Conservation (phyloP, 192 early-diverging fungal species). For the Phycomyces blakesleeanus region DNA sequence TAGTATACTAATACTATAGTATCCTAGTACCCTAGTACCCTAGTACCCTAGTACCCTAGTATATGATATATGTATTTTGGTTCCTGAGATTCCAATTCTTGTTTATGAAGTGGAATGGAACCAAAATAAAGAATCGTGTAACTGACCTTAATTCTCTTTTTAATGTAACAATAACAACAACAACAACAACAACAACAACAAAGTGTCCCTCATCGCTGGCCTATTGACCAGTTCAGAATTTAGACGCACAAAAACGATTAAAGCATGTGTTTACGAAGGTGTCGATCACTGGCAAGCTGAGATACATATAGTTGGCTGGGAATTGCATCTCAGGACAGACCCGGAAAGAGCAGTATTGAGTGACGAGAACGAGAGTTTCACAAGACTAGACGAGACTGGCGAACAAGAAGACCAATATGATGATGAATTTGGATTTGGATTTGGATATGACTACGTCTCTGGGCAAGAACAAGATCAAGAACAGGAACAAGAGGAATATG, state of each 20-base stretch:
- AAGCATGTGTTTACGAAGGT: background rate
- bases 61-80: too few relatives aligned
- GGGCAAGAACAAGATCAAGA: too few relatives aligned
- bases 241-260: background rate
- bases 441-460: too few relatives aligned
- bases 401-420: too few relatives aligned
- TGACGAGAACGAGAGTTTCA: background rate
- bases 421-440: too few relatives aligned
- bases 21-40: too few relatives aligned
- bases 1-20: too few relatives aligned
- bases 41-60: too few relatives aligned
- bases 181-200: too few relatives aligned
- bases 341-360: constrained; percentile 1
- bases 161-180: background rate
- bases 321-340: constrained; percentile 10
- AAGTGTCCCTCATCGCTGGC: constrained; percentile 13
- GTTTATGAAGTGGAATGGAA: too few relatives aligned
- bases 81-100: too few relatives aligned
- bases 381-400: too few relatives aligned
- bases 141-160: background rate
- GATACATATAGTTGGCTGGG: constrained; percentile 16
- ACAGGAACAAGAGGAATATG: background rate
- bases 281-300: constrained; percentile 18
- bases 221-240: constrained; percentile 15
- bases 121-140: background rate